These are phyloP conservation scores for Scheffersomyces insectosa DNA, from an alignment of 1,139 yeast genomes.

Conservation along the genomic window DNA sequence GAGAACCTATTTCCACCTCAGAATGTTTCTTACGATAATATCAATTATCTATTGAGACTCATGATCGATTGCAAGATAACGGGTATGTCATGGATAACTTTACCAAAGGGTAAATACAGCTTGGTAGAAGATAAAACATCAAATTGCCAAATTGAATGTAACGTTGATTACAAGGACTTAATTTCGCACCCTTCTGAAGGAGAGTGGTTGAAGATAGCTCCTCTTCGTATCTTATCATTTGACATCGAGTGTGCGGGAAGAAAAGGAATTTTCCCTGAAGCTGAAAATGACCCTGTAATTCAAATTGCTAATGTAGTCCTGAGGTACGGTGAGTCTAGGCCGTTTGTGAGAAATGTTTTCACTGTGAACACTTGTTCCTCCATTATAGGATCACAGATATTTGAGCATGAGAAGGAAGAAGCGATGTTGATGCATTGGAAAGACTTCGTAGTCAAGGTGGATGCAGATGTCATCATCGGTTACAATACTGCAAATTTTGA, in stretches of 20 bases:
- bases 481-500: constrained; percentile 95
- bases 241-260: constrained; percentile 99
- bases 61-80: constrained; percentile 92
- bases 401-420: constrained; percentile 70
- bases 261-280: constrained; percentile 94
- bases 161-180: constrained; percentile 65
- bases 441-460: constrained; percentile 77
- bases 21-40: constrained; percentile 81
- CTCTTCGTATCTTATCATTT: constrained; percentile 87
- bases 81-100: constrained; percentile 97
- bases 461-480: constrained; percentile 97
- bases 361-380: constrained; percentile 90
- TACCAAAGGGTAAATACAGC: constrained; percentile 72
- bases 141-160: constrained; percentile 82
- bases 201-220: constrained; percentile 92
- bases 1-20: constrained; percentile 60
- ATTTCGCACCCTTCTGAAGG: constrained; percentile 88
- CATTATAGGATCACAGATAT: constrained; percentile 90
- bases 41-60: constrained; percentile 78
- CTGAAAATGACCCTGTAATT: constrained; percentile 89
- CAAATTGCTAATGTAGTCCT: constrained; percentile 96
- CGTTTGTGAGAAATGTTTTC: constrained; percentile 92
- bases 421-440: constrained; percentile 87
- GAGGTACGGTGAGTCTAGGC: constrained; percentile 73
- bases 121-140: constrained; percentile 54